These are phyloP conservation scores for Pythium aphanidermatum DNA, from an alignment of 352 stramenopile genomes.

Conservation along the genomic window DNA sequence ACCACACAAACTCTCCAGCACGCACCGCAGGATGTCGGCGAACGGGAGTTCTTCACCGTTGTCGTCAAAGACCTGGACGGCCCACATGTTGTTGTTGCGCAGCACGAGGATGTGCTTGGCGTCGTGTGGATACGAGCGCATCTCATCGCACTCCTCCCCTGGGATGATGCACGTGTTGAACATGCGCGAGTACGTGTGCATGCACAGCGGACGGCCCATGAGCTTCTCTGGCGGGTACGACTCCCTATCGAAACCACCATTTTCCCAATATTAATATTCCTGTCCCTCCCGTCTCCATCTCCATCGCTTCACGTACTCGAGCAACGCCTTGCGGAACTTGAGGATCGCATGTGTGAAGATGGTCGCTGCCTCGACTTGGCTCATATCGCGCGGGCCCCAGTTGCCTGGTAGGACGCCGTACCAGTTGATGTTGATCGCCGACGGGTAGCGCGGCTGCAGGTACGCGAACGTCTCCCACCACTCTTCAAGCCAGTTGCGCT, in stretches of 20 bases:
- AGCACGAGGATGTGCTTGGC: constrained; percentile 93
- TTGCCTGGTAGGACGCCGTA: constrained; percentile 95
- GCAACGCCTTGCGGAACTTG: constrained; percentile 91
- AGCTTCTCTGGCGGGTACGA: constrained; percentile 91
- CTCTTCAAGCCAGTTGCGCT: constrained; percentile 89
- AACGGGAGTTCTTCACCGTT: constrained; percentile 64
- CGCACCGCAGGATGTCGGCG: constrained; percentile 64
- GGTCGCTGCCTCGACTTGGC: constrained; percentile 82
- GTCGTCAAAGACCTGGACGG: constrained; percentile 72
- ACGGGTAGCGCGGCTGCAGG: constrained; percentile 91
- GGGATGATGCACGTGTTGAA: constrained; percentile 97
- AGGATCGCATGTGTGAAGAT: constrained; percentile 83
- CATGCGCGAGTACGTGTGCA: constrained; percentile 92
- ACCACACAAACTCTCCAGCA: background rate
- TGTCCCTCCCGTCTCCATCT: background rate
- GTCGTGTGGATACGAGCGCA: constrained; percentile 84
- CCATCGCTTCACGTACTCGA: constrained; percentile 30
- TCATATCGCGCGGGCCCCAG: constrained; percentile 89
- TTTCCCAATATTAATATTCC: too few relatives aligned
- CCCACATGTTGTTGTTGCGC: constrained; percentile 88
- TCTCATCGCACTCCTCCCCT: constrained; percentile 80
- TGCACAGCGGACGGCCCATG: constrained; percentile 91
- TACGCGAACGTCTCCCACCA: constrained; percentile 98
- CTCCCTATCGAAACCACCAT: too few relatives aligned
- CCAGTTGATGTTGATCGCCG: constrained; percentile 97